phyloP scores from a whole-genome alignment of 805 yeast species.

The Priceomyces castillae region DNA sequence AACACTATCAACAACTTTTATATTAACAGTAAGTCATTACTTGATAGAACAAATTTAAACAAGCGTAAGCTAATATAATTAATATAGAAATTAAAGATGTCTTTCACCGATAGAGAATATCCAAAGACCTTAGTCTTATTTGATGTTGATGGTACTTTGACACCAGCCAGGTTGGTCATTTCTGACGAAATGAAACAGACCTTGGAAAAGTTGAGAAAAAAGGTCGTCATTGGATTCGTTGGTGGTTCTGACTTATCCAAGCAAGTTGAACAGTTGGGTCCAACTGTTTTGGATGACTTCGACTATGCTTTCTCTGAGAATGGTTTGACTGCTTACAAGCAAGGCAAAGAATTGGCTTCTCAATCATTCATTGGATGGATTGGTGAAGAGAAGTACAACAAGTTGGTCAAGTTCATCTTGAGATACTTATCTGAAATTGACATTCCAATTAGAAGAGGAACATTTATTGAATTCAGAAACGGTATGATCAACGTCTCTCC shows the following conservation, averaged over 20 bases:
- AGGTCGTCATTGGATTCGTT: constrained; percentile 93
- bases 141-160: constrained; percentile 97
- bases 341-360: constrained; percentile 82
- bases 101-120: constrained; percentile 67
- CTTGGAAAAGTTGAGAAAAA: constrained; percentile 75
- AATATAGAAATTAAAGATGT: constrained; percentile 22
- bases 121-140: constrained; percentile 88
- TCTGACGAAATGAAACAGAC: constrained; percentile 76
- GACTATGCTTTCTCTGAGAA: constrained; percentile 97
- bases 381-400: constrained; percentile 92
- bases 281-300: constrained; percentile 68
- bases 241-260: constrained; percentile 95
- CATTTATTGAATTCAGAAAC: constrained; percentile 97
- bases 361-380: constrained; percentile 94
- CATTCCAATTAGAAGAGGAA: constrained; percentile 96
- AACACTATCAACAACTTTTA: too few species aligned
- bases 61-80: not conserved
- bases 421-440: constrained; percentile 83
- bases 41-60: too few species aligned
- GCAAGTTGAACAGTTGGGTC: constrained; percentile 95
- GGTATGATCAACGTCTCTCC: constrained; percentile 99
- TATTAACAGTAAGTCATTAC: not conserved
- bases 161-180: constrained; percentile 87
- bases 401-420: constrained; percentile 80
- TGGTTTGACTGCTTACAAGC: constrained; percentile 95